These are phyloP conservation scores for Backusella sp. DNA, from an alignment of 192 early-diverging fungal genomes.

Conservation along the genomic window DNA sequence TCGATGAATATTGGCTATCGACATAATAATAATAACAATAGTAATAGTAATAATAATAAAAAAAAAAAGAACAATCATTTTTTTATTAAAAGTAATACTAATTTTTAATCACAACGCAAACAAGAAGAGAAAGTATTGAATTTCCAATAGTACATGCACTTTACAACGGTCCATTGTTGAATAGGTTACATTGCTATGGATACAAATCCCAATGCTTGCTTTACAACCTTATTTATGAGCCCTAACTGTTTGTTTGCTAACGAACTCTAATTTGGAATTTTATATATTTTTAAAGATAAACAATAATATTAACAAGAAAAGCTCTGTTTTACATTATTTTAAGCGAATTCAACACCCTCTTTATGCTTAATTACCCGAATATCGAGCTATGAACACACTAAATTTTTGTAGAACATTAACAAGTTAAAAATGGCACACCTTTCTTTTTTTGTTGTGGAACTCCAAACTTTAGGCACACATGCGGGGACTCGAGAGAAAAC, in stretches of 20 bases:
- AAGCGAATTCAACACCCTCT: no score
- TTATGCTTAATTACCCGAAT: background rate
- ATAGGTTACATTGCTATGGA: background rate
- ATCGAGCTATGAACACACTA: background rate
- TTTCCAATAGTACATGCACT: background rate
- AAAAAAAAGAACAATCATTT: background rate
- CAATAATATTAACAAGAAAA: no score
- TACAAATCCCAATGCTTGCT: background rate
- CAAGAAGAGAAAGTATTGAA: background rate
- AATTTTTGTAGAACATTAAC: conserved; percentile 8
- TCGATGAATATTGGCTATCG: background rate
- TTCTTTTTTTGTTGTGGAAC: conserved; percentile 1
- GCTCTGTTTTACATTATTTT: no score
- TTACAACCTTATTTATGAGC: background rate
- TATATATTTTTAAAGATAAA: background rate
- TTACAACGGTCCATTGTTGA: background rate
- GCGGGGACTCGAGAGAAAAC: background rate
- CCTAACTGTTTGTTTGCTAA: background rate
- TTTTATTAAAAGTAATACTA: background rate
- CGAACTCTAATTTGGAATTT: background rate
- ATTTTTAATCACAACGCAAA: no score
- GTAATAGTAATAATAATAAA: no score
- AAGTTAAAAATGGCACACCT: background rate
- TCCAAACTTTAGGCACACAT: background rate
- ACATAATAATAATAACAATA: background rate